Conservation (phyloP, 176 grass and related monocot genomes). For the Chloris gayana region DNA sequence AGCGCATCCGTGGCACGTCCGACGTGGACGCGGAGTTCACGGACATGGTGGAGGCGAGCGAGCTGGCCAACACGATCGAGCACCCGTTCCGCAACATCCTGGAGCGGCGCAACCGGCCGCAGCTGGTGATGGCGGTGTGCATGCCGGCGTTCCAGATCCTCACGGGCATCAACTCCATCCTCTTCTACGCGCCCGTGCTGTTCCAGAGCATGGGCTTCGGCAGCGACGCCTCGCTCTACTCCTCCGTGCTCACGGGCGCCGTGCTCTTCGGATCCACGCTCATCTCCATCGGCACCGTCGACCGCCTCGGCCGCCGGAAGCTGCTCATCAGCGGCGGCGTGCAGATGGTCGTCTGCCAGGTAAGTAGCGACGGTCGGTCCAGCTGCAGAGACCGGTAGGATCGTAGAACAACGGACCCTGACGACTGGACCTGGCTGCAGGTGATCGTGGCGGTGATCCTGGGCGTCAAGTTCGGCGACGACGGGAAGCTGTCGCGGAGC, state of each 20-base stretch:
- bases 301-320: conserved; percentile 71
- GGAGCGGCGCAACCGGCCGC: conserved; percentile 76
- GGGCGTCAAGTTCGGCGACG: conserved; percentile 60
- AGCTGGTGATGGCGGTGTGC: conserved; percentile 87
- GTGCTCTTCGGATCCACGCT: conserved; percentile 64
- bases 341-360: conserved; percentile 92
- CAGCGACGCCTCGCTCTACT: conserved; percentile 68
- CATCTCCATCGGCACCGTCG: conserved; percentile 81
- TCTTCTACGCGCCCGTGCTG: conserved; percentile 95
- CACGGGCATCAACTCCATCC: conserved; percentile 91
- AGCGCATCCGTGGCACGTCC: conserved; percentile 75
- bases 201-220: conserved; percentile 98
- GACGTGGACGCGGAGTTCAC: conserved; percentile 87
- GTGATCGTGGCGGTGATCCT: conserved; percentile 80
- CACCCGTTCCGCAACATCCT: conserved; percentile 93
- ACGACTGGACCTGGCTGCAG: conserved; percentile 32
- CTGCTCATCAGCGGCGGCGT: conserved; percentile 86
- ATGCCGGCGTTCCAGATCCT: conserved; percentile 96
- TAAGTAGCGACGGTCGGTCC: too few species aligned
- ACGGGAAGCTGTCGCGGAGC: conserved; percentile 68
- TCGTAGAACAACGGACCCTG: too few species aligned
- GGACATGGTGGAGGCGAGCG: conserved; percentile 85
- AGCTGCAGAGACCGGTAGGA: too few species aligned
- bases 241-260: conserved; percentile 83
- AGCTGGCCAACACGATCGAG: conserved; percentile 80